These are phyloP conservation scores for Pilasporangium apinafurcum DNA, from an alignment of 352 stramenopile genomes.

Conservation along the genomic window DNA sequence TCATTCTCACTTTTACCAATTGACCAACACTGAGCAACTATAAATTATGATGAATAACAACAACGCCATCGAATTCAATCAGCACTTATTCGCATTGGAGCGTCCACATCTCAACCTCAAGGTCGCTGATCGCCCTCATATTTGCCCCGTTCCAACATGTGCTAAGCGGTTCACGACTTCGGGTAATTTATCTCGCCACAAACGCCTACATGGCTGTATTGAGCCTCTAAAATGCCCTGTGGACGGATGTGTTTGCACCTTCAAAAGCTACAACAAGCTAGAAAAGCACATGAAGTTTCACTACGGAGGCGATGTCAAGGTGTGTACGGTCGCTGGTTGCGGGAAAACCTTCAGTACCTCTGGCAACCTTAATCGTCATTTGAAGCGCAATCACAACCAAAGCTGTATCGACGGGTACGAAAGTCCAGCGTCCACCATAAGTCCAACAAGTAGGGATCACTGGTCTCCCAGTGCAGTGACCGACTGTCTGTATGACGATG, in stretches of 20 bases:
- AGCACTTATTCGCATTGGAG: too few relatives aligned
- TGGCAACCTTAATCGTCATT: constrained; percentile 42
- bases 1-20: too few relatives aligned
- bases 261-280: constrained; percentile 34
- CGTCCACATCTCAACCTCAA: too few relatives aligned
- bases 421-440: constrained; percentile 4
- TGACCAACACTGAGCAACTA: too few relatives aligned
- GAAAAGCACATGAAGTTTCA: constrained; percentile 38
- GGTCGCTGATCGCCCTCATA: constrained; percentile 34
- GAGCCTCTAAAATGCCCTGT: constrained; percentile 25
- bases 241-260: constrained; percentile 14
- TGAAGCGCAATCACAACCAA: constrained; percentile 35
- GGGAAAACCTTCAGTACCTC: constrained; percentile 46
- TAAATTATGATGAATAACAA: too few relatives aligned
- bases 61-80: too few relatives aligned
- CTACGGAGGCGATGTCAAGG: constrained; percentile 24
- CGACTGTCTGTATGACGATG: too few relatives aligned
- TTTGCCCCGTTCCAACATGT: constrained; percentile 24
- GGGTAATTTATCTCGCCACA: constrained; percentile 40
- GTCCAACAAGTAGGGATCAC: constrained; percentile 14
- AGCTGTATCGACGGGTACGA: too few relatives aligned
- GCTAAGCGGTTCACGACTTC: constrained; percentile 47
- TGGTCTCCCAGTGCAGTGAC: constrained; percentile 3
- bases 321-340: constrained; percentile 23
- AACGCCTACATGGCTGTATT: constrained; percentile 31